Conservation (phyloP, 2,329 filamentous ascomycete genomes). For the Trichoderma afroharzianum region DNA sequence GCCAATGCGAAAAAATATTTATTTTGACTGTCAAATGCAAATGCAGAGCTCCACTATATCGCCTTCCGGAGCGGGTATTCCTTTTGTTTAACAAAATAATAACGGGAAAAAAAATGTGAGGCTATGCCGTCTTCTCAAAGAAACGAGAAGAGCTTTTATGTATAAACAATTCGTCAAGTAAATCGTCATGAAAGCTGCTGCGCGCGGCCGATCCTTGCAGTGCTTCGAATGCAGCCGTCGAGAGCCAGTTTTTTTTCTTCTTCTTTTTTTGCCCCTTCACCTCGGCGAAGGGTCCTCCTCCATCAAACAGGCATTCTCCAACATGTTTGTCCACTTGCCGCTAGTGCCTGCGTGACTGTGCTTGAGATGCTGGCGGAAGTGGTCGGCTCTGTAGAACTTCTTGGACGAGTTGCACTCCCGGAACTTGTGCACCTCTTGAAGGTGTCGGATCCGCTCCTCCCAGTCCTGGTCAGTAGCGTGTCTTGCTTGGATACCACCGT, state of each 20-base stretch:
- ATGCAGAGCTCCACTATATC: slow-evolving; percentile 7
- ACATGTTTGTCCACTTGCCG: slow-evolving; percentile 98
- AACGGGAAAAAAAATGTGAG: background rate
- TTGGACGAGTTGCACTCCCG: slow-evolving; percentile 97
- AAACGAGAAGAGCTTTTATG: background rate
- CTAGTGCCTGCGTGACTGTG: slow-evolving; percentile 95
- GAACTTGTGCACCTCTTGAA: slow-evolving; percentile 92
- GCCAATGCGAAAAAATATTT: slow-evolving; percentile 13
- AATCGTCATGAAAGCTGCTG: background rate
- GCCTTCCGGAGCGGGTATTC: slow-evolving; percentile 16
- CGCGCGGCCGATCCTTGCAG: background rate
- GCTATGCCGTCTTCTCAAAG: slow-evolving; percentile 7
- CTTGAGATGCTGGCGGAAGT: slow-evolving; percentile 97
- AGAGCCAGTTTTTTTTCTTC: background rate
- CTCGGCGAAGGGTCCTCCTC: slow-evolving; percentile 60
- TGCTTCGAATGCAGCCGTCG: background rate
- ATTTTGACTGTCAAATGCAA: slow-evolving; percentile 15
- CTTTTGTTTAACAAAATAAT: slow-evolving; percentile 1
- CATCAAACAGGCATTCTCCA: slow-evolving; percentile 95
- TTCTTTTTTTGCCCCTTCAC: slow-evolving; percentile 17
- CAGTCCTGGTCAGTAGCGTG: slow-evolving; percentile 76
- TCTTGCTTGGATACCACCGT: slow-evolving; percentile 36
- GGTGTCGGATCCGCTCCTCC: slow-evolving; percentile 80
- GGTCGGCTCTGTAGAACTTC: slow-evolving; percentile 96
- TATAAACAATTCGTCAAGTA: background rate